Conservation (phyloP, 2,329 filamentous ascomycete species). For the Aspergillus persii region DNA sequence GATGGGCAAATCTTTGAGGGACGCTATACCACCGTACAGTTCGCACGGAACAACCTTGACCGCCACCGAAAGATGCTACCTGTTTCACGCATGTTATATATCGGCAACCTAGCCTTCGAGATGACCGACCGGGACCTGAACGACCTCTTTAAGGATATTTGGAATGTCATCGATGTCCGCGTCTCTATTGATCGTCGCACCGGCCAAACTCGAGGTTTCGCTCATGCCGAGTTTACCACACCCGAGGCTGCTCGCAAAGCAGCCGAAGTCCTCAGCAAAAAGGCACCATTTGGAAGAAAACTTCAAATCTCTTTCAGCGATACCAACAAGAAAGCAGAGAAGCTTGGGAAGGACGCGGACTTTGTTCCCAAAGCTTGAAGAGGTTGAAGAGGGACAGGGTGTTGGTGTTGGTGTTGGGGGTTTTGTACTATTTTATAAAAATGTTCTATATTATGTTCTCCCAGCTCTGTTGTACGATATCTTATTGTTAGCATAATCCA, state of each 20-base stretch:
- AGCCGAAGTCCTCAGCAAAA: slow-evolving; percentile 54
- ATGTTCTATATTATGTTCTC: too few species aligned
- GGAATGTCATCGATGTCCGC: slow-evolving; percentile 71
- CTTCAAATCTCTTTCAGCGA: slow-evolving; percentile 65
- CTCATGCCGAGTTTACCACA: slow-evolving; percentile 76
- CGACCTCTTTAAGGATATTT: slow-evolving; percentile 68
- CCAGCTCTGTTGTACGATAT: not conserved
- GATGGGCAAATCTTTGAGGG: slow-evolving; percentile 63
- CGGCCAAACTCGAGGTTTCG: slow-evolving; percentile 78
- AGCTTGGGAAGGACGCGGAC: too few species aligned
- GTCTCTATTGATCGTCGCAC: slow-evolving; percentile 79
- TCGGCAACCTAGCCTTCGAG: slow-evolving; percentile 84
- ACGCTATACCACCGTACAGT: slow-evolving; percentile 63
- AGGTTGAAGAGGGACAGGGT: not conserved
- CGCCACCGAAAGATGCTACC: slow-evolving; percentile 28
- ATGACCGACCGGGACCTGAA: slow-evolving; percentile 82
- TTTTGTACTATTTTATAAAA: not conserved
- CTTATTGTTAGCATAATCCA: not conserved
- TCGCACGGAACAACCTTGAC: slow-evolving; percentile 40
- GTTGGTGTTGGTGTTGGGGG: not conserved
- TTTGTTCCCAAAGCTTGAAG: not conserved
- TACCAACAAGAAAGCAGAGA: slow-evolving; percentile 4
- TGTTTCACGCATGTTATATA: slow-evolving; percentile 68
- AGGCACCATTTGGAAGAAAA: slow-evolving; percentile 63
- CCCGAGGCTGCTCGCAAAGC: slow-evolving; percentile 63